phyloP scores from a whole-genome alignment of 2,329 filamentous ascomycete genomes.

The Colletotrichum eremochloae region DNA sequence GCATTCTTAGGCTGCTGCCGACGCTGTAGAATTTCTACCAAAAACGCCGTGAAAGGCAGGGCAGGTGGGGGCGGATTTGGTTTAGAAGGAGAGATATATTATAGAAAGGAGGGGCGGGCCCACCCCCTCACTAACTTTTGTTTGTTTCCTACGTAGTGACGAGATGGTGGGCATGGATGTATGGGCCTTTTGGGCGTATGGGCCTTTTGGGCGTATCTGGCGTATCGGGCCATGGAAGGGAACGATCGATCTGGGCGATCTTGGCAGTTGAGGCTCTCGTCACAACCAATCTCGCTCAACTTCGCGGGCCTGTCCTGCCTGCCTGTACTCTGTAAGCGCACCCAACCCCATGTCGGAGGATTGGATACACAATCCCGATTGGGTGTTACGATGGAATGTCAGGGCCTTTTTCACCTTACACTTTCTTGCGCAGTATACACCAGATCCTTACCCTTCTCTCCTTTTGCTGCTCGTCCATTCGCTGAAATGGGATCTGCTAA shows the following conservation, averaged over 20 bases:
- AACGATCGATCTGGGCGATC: not conserved
- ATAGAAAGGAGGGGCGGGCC: not conserved
- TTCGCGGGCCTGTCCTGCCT: not conserved
- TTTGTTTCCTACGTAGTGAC: too few species aligned
- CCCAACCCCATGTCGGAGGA: constrained; percentile 24
- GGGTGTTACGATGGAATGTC: constrained; percentile 25
- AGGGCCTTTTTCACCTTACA: constrained; percentile 2
- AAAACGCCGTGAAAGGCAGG: constrained; percentile 24
- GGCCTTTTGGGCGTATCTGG: not conserved
- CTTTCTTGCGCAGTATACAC: not conserved
- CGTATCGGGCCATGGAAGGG: constrained; percentile 13
- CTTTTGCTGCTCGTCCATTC: constrained; percentile 4
- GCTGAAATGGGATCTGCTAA: constrained; percentile 22
- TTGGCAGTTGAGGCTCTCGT: constrained; percentile 7
- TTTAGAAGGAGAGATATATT: not conserved
- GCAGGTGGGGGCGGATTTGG: not conserved
- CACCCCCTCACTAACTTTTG: not conserved
- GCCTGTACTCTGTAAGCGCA: constrained; percentile 10
- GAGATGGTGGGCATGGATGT: not conserved
- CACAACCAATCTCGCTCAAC: not conserved
- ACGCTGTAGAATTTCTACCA: constrained; percentile 12
- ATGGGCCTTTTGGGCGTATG: not conserved
- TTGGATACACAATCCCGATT: constrained; percentile 27
- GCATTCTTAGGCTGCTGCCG: constrained; percentile 8
- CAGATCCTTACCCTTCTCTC: not conserved